Conservation (phyloP, 148 eudicot species). For the Rhododendron griersonianum region DNA sequence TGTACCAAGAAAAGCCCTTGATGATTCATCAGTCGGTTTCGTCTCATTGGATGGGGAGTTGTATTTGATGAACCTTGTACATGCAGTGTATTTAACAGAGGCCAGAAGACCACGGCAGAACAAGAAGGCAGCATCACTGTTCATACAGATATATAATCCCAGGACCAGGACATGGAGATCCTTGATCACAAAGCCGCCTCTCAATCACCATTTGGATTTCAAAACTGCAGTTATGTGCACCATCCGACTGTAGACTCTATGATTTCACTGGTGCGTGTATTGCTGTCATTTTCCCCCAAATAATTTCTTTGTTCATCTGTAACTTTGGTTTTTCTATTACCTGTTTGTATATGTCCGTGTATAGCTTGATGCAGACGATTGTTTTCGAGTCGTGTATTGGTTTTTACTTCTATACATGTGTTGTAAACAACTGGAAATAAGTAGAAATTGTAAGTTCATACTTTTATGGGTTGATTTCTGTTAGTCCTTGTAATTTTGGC, state of each 20-base stretch:
- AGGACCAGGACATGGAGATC: constrained; percentile 67
- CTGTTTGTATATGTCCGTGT: constrained; percentile 1
- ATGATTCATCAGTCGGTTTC: constrained; percentile 63
- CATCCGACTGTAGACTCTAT: constrained; percentile 40
- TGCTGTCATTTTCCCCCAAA: neutral
- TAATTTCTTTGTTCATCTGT: neutral
- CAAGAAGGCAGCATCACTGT: constrained; percentile 46
- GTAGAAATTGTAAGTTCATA: neutral
- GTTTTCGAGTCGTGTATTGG: neutral
- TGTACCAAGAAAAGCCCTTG: constrained; percentile 51
- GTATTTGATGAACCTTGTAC: constrained; percentile 43
- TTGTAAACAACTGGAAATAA: neutral
- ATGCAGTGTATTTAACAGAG: constrained; percentile 41
- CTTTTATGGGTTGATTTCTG: neutral
- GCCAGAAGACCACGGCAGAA: constrained; percentile 45
- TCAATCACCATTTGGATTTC: constrained; percentile 47
- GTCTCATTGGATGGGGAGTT: constrained; percentile 66
- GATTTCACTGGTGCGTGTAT: neutral
- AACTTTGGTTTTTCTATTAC: neutral
- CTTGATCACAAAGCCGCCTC: constrained; percentile 59
- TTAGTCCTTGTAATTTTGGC: neutral
- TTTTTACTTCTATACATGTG: neutral
- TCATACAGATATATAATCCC: constrained; percentile 68
- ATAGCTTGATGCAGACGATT: constrained; percentile 8
- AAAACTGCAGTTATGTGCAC: constrained; percentile 82